phyloP scores from a whole-genome alignment of 1,139 yeast species.

The Petasospora rhodanensis region DNA sequence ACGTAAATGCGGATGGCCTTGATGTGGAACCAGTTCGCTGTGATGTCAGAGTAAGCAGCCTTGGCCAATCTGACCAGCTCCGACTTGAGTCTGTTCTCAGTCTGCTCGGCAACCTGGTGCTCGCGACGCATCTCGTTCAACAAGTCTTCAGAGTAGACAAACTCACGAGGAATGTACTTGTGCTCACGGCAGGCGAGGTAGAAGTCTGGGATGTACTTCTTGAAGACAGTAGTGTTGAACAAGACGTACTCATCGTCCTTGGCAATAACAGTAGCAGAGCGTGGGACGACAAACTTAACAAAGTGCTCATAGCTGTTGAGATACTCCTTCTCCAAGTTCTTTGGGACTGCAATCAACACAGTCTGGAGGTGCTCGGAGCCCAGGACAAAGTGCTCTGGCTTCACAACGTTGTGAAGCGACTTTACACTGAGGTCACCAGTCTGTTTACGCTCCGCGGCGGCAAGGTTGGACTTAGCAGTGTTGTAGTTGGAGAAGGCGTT shows the following conservation, averaged over 20 bases:
- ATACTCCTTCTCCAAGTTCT: constrained; percentile 54
- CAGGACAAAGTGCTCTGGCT: constrained; percentile 77
- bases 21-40: constrained; percentile 84
- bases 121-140: constrained; percentile 73
- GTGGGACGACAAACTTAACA: constrained; percentile 81
- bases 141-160: constrained; percentile 75
- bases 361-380: constrained; percentile 85
- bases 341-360: constrained; percentile 82
- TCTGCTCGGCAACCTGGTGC: constrained; percentile 66
- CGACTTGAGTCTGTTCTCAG: constrained; percentile 69
- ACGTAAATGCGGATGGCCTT: constrained; percentile 61
- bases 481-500: constrained; percentile 65
- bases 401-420: constrained; percentile 85
- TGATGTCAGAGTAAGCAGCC: constrained; percentile 83
- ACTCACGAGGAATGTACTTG: constrained; percentile 93
- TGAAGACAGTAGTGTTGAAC: constrained; percentile 79
- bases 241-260: constrained; percentile 70
- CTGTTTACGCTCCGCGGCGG: constrained; percentile 87
- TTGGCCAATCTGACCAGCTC: constrained; percentile 79
- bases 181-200: constrained; percentile 70
- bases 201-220: constrained; percentile 71
- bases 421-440: constrained; percentile 91
- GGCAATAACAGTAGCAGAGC: constrained; percentile 69
- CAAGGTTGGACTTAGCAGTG: constrained; percentile 75
- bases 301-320: constrained; percentile 69